These are phyloP conservation scores for Suillus bovinus DNA, from an alignment of 768 basidiomycete species.

Conservation along the genomic window DNA sequence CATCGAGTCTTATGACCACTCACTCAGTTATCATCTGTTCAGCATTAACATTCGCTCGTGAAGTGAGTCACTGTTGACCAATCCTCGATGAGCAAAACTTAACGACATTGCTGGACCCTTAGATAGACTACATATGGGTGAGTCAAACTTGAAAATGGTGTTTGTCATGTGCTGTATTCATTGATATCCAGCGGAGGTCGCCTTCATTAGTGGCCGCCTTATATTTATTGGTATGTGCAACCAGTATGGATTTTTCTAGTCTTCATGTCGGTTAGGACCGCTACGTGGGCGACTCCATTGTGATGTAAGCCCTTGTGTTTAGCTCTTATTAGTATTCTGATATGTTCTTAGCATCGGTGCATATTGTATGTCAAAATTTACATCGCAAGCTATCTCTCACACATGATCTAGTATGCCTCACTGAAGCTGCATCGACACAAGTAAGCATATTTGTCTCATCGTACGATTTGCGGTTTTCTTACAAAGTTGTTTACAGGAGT, in stretches of 20 bases:
- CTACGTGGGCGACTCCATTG: constrained; percentile 31
- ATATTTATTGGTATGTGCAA: constrained; percentile 26
- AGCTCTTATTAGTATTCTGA: neutral
- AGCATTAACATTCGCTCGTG: constrained; percentile 29
- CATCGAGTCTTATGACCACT: neutral
- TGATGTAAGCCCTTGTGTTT: constrained; percentile 22
- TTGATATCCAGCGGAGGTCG: constrained; percentile 22
- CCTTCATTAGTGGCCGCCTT: constrained; percentile 25
- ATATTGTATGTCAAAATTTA: neutral
- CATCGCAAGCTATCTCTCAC: neutral
- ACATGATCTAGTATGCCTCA: neutral
- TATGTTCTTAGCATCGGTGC: neutral
- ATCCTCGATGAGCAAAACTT: neutral
- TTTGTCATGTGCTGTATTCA: constrained; percentile 4
- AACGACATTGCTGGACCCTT: constrained; percentile 4
- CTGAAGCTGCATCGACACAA: neutral
- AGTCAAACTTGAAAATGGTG: constrained; percentile 3
- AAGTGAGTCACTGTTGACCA: constrained; percentile 19
- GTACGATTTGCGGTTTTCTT: neutral
- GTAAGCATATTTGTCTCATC: neutral
- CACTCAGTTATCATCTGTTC: neutral
- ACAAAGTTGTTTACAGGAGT: neutral
- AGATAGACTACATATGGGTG: constrained; percentile 36
- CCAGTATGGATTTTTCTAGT: neutral
- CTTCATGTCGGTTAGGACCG: constrained; percentile 24